Base-by-base conservation (phyloP, 805 yeast species). In the Saccharomycopsis fermentans region DNA sequence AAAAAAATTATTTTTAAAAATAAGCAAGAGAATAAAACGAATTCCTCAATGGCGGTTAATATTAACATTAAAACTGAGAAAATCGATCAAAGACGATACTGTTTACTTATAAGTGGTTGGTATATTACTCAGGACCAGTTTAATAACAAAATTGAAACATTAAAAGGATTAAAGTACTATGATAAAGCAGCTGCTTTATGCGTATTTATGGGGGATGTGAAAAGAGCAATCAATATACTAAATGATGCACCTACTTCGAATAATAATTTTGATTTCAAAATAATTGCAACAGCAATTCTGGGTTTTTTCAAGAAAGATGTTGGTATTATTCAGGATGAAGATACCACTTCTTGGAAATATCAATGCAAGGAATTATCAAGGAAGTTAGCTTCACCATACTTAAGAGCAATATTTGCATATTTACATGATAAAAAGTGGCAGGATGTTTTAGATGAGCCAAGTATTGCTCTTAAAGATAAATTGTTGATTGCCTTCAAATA, bases 171-270 rank as follows among this genome's bases (percentile, higher is more conserved):
- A 16, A 90, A 87, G 0, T 79, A 81, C 60, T 80, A 79, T 62
- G 96, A 90, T 62, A 84, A 92, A 67, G 98, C 99, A 0, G 99
- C 97, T 0, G 98, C 96, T 0, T 89, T 96, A 96, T 97, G 97
- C 0, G 91, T 90, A 0, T 92, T 92, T 70, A 92, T 89, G 68
- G 97, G 96, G 6, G 88, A 90, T 69, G 87, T 92, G 2, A 78
- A 81, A 2, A 78, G 83, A 55, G 96, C 97, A 0, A 87, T 91
- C 3, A 82, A 81, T 50, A 85, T 90, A n/a, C 73, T 92, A 57
- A 82, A 87, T 27, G n/a, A 19, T 9, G 59, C 51, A 0, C 75
- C 80, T 1, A 56, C 54, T 12, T 52, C 52, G 12, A 39, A 52
- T 26, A 26, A 40, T 16, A 40, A 52, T 26, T 40, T 51, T 19